Evolutionary conservation across 768 basidiomycete genomes (phyloP), one percentile per base, ranked within the genome.

Genomic region (Leucocoprinus birnbaumii): DNA sequence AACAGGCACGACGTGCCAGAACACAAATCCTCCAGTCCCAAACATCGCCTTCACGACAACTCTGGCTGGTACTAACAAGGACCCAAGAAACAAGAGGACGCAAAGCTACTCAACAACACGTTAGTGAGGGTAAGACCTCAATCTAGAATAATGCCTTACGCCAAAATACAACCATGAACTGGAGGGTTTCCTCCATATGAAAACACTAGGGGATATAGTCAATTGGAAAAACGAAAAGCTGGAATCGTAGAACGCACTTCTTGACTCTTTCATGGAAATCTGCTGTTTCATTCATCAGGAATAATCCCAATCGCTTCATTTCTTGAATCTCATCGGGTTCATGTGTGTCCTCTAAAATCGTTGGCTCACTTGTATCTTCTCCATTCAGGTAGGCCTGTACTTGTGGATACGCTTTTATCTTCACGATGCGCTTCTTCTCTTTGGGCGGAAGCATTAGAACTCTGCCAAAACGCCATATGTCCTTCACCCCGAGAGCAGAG

Each of bases 1-100:
- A 40, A 87, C 63, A 1, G 86, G 86, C 8, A 71, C 65, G 6
- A 80, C 64, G 60, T 87, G 86, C 87, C 87, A 89, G 63, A 83
- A 89, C 14, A 76, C 21, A 42, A 79, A 63, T 1, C 87, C 87
- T 2, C 73, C 51, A 26, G 69, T 54, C 49, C 80, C 76, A 51
- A 75, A 80, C 0, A 67, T 51, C 1, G 76, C 38, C 61, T 85
- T 87, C 24, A 71, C 68, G 9, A 85, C 57, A 57, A 80, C 80
- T 48, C 71, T 67, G 0, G 81, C 68, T 0, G 86, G 85, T 1
- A 83, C 55, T 37, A 81, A 45, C 8, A 77, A 58, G 0, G 73
- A 73, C 14, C 77, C 44, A 16, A 78, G 43, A 54, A 80, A 71
- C 3, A 76, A 49, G 46, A 70, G 42, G 54, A 71, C 55, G 10